Conservation (phyloP, 2,329 filamentous ascomycete species). For the Stagonosporopsis vannaccii region DNA sequence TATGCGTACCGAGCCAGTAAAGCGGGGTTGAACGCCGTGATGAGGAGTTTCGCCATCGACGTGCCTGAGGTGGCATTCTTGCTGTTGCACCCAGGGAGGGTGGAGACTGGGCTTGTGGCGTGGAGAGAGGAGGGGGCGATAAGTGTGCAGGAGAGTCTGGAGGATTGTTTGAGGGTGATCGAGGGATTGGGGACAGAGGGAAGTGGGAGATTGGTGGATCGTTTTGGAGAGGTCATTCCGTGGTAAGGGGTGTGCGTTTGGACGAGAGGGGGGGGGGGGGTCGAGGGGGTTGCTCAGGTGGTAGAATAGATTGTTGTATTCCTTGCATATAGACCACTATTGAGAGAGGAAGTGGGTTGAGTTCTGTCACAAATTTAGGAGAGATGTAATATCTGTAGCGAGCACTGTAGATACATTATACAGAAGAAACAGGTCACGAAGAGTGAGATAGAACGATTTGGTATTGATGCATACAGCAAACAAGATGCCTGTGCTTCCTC, state of each 20-base stretch:
- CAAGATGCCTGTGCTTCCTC: not conserved
- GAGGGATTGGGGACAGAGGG: conserved; percentile 37
- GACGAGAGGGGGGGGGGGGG: too few relatives aligned
- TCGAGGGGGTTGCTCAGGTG: not conserved
- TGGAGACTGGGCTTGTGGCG: conserved; percentile 54
- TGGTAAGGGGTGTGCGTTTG: too few relatives aligned
- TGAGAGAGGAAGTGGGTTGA: too few relatives aligned
- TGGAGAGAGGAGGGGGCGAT: conserved; percentile 57
- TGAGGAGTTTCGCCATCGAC: conserved; percentile 55
- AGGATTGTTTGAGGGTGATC: conserved; percentile 49
- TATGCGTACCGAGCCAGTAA: conserved; percentile 59
- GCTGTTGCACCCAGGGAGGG: conserved; percentile 55
- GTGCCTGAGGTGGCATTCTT: conserved; percentile 53
- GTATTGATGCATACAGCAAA: conserved; percentile 6
- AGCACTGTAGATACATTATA: not conserved
- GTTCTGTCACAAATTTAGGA: not conserved
- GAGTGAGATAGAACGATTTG: not conserved
- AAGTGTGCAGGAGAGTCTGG: conserved; percentile 51
- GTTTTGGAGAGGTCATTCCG: conserved; percentile 52
- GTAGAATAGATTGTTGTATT: not conserved
- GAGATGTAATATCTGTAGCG: not conserved
- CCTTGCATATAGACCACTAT: too few relatives aligned
- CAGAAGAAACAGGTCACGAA: not conserved
- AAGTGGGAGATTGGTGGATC: conserved; percentile 54
- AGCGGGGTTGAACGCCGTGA: conserved; percentile 56